Evolutionary conservation across 2,329 filamentous ascomycete genomes (phyloP).

Genomic region (Aspergillus novofumigatus): DNA sequence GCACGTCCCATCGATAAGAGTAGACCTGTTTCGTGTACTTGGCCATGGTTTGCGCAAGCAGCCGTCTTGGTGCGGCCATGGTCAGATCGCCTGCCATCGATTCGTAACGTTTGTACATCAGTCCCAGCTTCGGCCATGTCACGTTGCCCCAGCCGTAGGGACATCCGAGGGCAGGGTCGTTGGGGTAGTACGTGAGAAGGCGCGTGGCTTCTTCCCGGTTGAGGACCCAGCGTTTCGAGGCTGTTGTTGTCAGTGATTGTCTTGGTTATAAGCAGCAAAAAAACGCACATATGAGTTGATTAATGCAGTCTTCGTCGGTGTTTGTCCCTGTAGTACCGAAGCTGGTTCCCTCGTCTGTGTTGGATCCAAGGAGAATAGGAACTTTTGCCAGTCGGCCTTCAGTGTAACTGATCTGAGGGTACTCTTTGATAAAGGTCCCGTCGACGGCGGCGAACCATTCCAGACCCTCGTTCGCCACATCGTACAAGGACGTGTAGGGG

Average conservation of each 20-base stretch:
- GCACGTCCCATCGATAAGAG: constrained; percentile 29
- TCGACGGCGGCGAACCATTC: constrained; percentile 47
- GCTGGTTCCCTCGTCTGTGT: constrained; percentile 61
- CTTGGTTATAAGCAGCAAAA: too few species aligned
- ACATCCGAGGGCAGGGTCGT: constrained; percentile 46
- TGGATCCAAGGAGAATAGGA: constrained; percentile 60
- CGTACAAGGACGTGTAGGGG: constrained; percentile 22
- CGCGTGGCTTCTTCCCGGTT: constrained; percentile 25
- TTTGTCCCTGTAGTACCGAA: constrained; percentile 53
- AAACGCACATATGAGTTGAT: constrained; percentile 25
- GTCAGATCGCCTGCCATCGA: constrained; percentile 28
- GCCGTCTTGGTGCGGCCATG: constrained; percentile 26
- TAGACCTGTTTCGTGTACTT: constrained; percentile 16
- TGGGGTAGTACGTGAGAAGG: constrained; percentile 50
- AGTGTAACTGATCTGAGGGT: constrained; percentile 51
- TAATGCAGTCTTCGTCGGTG: constrained; percentile 50
- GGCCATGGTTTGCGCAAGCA: constrained; percentile 25
- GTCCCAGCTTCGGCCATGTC: constrained; percentile 24
- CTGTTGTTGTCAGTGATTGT: constrained; percentile 8
- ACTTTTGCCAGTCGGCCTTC: constrained; percentile 59
- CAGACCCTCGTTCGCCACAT: constrained; percentile 20
- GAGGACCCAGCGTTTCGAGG: constrained; percentile 28
- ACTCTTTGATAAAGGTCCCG: constrained; percentile 52
- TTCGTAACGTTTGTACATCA: constrained; percentile 28
- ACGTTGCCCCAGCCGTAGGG: constrained; percentile 38